Conservation (phyloP, 2,329 filamentous ascomycete genomes). For the Calonectria pseudoreteaudii region DNA sequence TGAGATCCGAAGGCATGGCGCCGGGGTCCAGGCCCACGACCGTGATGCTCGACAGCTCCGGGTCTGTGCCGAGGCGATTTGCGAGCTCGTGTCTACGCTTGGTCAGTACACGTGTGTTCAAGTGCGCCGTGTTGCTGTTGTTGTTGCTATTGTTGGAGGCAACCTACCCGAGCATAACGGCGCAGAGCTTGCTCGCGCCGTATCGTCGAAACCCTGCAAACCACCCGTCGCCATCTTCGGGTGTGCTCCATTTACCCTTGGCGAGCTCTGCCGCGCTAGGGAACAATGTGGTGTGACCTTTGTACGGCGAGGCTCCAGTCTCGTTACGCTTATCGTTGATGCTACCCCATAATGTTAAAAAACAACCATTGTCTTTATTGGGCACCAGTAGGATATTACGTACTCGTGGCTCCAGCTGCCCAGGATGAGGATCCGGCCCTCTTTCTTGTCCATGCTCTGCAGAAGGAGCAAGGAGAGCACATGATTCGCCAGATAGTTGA, state of each 20-base stretch:
- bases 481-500: conserved; percentile 49
- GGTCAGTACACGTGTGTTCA: conserved; percentile 25
- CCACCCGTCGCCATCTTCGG: conserved; percentile 44
- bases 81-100: conserved; percentile 48
- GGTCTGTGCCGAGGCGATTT: conserved; percentile 48
- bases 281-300: conserved; percentile 42
- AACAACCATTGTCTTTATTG: neutral
- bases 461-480: conserved; percentile 46
- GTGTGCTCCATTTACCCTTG: conserved; percentile 49
- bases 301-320: conserved; percentile 36
- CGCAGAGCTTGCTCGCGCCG: conserved; percentile 53
- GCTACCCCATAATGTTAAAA: conserved; percentile 33
- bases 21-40: conserved; percentile 54
- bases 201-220: conserved; percentile 49
- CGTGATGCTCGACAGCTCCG: conserved; percentile 47
- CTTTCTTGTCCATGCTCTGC: conserved; percentile 46
- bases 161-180: conserved; percentile 50
- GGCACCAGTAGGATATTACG: conserved; percentile 11
- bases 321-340: conserved; percentile 45
- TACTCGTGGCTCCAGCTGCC: conserved; percentile 51
- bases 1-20: conserved; percentile 49
- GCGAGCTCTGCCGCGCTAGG: conserved; percentile 47
- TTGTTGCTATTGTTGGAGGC: too few relatives aligned
- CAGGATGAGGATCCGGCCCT: conserved; percentile 45
- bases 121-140: neutral